Evolutionary conservation across 2,329 filamentous ascomycete genomes (phyloP).

Genomic region (Podosphaera xanthii): DNA sequence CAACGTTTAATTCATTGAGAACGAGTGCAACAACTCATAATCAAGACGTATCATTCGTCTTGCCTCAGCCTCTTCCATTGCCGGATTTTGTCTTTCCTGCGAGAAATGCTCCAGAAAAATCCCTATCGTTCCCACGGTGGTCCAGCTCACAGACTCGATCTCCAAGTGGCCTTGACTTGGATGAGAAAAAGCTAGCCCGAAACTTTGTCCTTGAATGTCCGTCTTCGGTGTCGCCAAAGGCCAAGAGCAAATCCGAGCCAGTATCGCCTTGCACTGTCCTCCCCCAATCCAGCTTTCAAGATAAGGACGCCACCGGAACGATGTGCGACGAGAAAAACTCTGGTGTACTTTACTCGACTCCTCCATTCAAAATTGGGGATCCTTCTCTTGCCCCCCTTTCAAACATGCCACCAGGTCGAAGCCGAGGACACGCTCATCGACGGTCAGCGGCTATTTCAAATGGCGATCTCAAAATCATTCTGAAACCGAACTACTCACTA

Average conservation of each 20-base stretch:
- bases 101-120: conserved; percentile 5
- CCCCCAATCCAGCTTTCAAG: conserved; percentile 36
- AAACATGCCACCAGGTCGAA: conserved; percentile 24
- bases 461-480: conserved; percentile 52
- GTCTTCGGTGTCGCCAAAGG: conserved; percentile 4
- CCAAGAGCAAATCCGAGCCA: conserved; percentile 16
- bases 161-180: conserved; percentile 2
- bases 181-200: conserved; percentile 15
- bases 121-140: conserved; percentile 20
- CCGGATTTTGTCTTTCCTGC: conserved; percentile 13
- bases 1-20: conserved; percentile 1
- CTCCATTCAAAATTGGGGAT: conserved; percentile 43
- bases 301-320: conserved; percentile 67
- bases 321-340: conserved; percentile 44
- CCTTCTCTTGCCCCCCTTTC: conserved; percentile 22
- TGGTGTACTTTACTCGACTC: conserved; percentile 26
- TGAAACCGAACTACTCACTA: conserved; percentile 22
- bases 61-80: conserved; percentile 7
- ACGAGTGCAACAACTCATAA: background rate
- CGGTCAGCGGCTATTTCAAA: conserved; percentile 56
- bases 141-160: conserved; percentile 29
- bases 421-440: conserved; percentile 56
- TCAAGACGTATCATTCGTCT: conserved; percentile 3
- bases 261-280: conserved; percentile 25
- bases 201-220: background rate